Evolutionary conservation across 495 filamentous ascomycete species (phyloP), one percentile per base, ranked within the genome.

Genomic region (Pseudevernia furfuracea): DNA sequence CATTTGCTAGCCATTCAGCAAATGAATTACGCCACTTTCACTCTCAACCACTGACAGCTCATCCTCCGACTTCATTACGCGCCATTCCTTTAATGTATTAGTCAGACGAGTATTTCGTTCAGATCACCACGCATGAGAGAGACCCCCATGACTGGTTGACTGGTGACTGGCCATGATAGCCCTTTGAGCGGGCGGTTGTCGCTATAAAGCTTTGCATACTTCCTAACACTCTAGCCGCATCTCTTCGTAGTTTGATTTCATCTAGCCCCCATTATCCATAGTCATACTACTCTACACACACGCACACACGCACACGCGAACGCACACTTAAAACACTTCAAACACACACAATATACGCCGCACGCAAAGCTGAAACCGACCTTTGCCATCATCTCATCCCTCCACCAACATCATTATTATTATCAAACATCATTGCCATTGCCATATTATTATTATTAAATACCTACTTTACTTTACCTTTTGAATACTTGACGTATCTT

Each of bases 191-290:
- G 39, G 55, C 53, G 61, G 52, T 41, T 63, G 56, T 58, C 39
- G 61, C 52, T 57, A 23, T 63, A 56, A 46, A 63, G 61, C 38
- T 30, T 63, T 58, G 52, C 61, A 63, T 63, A 11, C 43, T 63
- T 43, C 61, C 28, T 52, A 61, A 37, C 11, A 14, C 17, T 63
- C 38, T 63, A 58, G 61, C 61, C 56, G 61, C 61, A 58, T 63
- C 43, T 36, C 23, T 25, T 43, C 25, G 61, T 63, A 63, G 53
- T 25, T 56, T 21, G 49, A 56, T 46, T 46, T 8, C 43, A 46
- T 46, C n/a, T n/a, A 46, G 21, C 43, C 43, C 10, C 21, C 34
- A 36, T 36, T 36, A 36, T 36, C 8, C 34, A 36, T 36, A 4
- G 8, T 36, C n/a, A n/a, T 39, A 39, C 11, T 39, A 14, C 38